Conservation (phyloP, 352 stramenopile genomes). For the Phytophthora constricta region DNA sequence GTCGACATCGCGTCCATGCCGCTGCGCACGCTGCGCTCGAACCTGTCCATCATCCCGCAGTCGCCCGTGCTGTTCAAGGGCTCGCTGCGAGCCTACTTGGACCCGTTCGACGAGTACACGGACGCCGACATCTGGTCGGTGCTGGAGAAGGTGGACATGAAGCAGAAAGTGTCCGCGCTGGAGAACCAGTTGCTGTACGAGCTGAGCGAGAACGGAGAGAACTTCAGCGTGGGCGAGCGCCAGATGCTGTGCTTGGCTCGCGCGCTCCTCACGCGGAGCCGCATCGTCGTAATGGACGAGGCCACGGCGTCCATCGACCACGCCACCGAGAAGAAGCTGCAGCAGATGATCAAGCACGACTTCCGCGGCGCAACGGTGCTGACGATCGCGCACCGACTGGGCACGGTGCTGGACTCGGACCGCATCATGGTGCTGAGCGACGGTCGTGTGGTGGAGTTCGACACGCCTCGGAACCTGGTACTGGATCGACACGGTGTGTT, state of each 20-base stretch:
- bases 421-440: slow-evolving; percentile 88
- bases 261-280: slow-evolving; percentile 80
- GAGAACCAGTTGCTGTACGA: slow-evolving; percentile 21
- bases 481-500: slow-evolving; percentile 9
- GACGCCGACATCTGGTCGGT: slow-evolving; percentile 76
- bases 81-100: slow-evolving; percentile 84
- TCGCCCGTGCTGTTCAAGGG: slow-evolving; percentile 92
- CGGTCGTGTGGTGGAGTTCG: slow-evolving; percentile 84
- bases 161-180: slow-evolving; percentile 42
- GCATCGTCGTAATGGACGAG: slow-evolving; percentile 94
- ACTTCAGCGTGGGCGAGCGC: slow-evolving; percentile 75
- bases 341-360: slow-evolving; percentile 79
- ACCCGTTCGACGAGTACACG: slow-evolving; percentile 80
- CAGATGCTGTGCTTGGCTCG: slow-evolving; percentile 93
- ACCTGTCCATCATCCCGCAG: slow-evolving; percentile 60
- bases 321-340: slow-evolving; percentile 63
- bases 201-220: slow-evolving; percentile 60
- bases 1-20: slow-evolving; percentile 43
- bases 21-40: slow-evolving; percentile 28
- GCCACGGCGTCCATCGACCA: slow-evolving; percentile 80
- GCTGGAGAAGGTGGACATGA: slow-evolving; percentile 69
- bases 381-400: slow-evolving; percentile 92
- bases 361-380: slow-evolving; percentile 89
- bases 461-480: slow-evolving; percentile 54
- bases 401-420: slow-evolving; percentile 91